These are phyloP conservation scores for Copromyces sp. DNA, from an alignment of 495 filamentous ascomycete species.

Conservation along the genomic window DNA sequence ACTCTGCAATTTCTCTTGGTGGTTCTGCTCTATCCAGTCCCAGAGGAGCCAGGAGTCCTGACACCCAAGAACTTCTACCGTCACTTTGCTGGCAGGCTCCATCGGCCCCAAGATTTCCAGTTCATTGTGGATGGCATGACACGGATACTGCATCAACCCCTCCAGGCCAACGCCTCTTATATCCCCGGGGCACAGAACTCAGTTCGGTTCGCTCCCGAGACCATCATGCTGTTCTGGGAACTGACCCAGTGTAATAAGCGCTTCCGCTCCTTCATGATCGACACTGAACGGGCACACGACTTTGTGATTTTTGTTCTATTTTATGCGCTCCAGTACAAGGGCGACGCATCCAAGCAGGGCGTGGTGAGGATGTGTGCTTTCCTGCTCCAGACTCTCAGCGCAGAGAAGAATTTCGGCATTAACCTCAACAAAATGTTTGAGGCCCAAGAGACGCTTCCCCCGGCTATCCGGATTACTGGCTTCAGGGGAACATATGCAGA, in stretches of 20 bases:
- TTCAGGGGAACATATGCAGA: conserved; percentile 92
- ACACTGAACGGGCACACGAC: conserved; percentile 87
- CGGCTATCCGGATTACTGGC: conserved; percentile 64
- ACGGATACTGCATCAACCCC: conserved; percentile 81
- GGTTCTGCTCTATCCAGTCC: conserved; percentile 81
- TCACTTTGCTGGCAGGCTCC: conserved; percentile 82
- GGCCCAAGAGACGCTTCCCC: conserved; percentile 76
- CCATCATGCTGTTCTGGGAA: conserved; percentile 98
- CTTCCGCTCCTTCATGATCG: conserved; percentile 93
- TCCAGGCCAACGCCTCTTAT: conserved; percentile 79
- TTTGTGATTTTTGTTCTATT: conserved; percentile 86
- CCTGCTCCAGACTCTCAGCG: conserved; percentile 88
- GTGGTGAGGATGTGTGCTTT: conserved; percentile 96
- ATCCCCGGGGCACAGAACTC: conserved; percentile 77
- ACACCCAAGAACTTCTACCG: conserved; percentile 80
- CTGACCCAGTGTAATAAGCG: conserved; percentile 94
- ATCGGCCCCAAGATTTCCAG: conserved; percentile 94
- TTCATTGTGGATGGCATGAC: conserved; percentile 96
- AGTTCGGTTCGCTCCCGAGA: conserved; percentile 86
- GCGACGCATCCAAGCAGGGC: conserved; percentile 80
- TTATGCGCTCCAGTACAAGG: conserved; percentile 81
- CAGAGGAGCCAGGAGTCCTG: conserved; percentile 53
- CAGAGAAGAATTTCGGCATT: conserved; percentile 82
- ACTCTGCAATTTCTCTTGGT: conserved; percentile 85
- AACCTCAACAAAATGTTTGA: conserved; percentile 86